These are phyloP conservation scores for Fusarium penzigii DNA, from an alignment of 2,329 filamentous ascomycete species.

Conservation along the genomic window DNA sequence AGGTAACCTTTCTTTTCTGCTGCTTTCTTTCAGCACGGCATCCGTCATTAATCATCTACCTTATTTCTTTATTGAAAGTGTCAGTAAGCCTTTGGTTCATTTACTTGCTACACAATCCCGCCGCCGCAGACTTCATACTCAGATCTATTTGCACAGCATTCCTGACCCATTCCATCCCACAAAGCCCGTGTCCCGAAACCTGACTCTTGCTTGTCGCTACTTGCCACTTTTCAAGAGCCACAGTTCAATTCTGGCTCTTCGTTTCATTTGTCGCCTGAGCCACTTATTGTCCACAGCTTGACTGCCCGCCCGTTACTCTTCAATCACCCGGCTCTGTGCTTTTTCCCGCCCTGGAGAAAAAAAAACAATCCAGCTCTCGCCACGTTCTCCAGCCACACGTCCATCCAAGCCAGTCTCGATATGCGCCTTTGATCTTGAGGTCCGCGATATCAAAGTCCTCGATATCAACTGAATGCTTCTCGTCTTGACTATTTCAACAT, in stretches of 20 bases:
- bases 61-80: background rate
- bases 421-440: constrained; percentile 35
- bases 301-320: constrained; percentile 20
- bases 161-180: background rate
- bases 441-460: constrained; percentile 22
- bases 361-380: constrained; percentile 41
- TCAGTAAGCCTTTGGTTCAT: too few relatives aligned
- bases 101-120: background rate
- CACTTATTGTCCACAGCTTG: constrained; percentile 25
- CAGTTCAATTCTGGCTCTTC: constrained; percentile 22
- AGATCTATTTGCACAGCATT: background rate
- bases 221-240: constrained; percentile 14
- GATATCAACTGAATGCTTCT: constrained; percentile 26
- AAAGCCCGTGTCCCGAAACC: constrained; percentile 9
- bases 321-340: constrained; percentile 19
- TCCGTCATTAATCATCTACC: background rate
- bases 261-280: constrained; percentile 22
- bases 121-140: background rate
- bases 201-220: constrained; percentile 12
- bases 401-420: constrained; percentile 35
- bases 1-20: background rate
- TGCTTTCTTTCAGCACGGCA: background rate
- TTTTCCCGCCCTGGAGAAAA: constrained; percentile 23
- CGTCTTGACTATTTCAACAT: constrained; percentile 8
- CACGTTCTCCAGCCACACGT: constrained; percentile 47